Percentiles rank a stretch among this genome's conserved stretches.
phyloP scores from a whole-genome alignment of 1,139 yeast species.

The Pichia cactophila region DNA sequence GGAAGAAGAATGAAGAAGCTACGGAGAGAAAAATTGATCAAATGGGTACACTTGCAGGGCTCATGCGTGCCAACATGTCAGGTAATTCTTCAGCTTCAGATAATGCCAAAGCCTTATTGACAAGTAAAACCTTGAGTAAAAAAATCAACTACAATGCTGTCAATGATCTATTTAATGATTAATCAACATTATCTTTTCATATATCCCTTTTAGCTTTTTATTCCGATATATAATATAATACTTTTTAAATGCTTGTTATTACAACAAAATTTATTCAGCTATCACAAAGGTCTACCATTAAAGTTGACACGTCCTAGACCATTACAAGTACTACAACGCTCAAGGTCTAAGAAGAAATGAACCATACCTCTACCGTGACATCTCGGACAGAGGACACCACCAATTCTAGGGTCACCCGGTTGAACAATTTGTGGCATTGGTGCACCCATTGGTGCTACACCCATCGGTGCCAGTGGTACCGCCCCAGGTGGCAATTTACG shows the following conservation, averaged over 20 bases:
- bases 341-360: slow-evolving; percentile 46
- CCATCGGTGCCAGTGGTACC: slow-evolving; percentile 4
- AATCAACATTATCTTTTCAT: background rate
- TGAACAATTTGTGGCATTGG: slow-evolving; percentile 37
- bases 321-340: slow-evolving; percentile 50
- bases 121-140: slow-evolving; percentile 67
- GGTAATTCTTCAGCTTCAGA: slow-evolving; percentile 61
- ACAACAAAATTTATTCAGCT: background rate
- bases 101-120: slow-evolving; percentile 63
- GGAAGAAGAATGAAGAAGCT: slow-evolving; percentile 28
- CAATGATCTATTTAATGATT: slow-evolving; percentile 47
- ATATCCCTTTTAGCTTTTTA: background rate
- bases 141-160: slow-evolving; percentile 83
- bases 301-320: slow-evolving; percentile 56
- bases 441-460: background rate
- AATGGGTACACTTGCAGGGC: slow-evolving; percentile 26
- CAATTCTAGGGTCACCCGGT: slow-evolving; percentile 83
- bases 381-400: slow-evolving; percentile 70
- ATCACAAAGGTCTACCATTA: slow-evolving; percentile 21
- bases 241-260: background rate
- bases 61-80: slow-evolving; percentile 33
- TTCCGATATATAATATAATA: background rate
- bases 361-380: slow-evolving; percentile 68
- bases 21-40: slow-evolving; percentile 12
- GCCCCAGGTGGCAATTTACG: slow-evolving; percentile 20